These are phyloP conservation scores for Corymbia citriodora DNA, from an alignment of 441 rosid species.

Conservation along the genomic window DNA sequence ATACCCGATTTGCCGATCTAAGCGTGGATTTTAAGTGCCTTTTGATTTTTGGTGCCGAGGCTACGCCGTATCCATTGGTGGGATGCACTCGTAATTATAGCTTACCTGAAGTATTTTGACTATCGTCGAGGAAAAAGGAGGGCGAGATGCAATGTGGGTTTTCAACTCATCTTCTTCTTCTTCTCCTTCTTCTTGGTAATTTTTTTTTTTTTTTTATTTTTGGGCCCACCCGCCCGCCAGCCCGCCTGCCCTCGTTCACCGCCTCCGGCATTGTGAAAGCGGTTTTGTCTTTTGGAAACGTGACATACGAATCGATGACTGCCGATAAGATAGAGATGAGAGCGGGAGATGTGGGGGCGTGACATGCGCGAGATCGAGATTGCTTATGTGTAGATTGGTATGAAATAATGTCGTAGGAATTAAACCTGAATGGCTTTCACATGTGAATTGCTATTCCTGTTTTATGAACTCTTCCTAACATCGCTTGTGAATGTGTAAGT, in stretches of 20 bases:
- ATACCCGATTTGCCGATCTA: slow-evolving; percentile 2
- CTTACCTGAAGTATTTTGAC: neutral
- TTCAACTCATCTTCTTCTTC: neutral
- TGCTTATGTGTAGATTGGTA: neutral
- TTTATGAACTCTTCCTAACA: neutral
- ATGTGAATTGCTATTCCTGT: neutral
- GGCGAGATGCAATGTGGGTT: neutral
- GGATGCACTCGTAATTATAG: neutral
- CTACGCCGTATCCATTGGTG: neutral
- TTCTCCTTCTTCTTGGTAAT: neutral
- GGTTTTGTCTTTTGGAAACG: neutral
- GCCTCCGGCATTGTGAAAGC: neutral
- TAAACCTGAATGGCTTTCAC: neutral
- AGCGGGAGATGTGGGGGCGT: neutral
- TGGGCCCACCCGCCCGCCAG: neutral
- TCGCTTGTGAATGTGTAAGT: neutral
- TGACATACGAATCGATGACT: neutral
- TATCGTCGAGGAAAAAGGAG: neutral
- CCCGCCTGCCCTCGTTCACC: neutral
- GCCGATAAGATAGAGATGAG: neutral
- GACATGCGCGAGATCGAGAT: neutral
- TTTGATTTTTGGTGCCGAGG: neutral
- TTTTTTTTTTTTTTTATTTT: too few relatives aligned
- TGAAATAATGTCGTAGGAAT: neutral
- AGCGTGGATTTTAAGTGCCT: neutral